Conservation (phyloP, 1,284 basidiomycete genomes). For the Ganoderma multipileum region DNA sequence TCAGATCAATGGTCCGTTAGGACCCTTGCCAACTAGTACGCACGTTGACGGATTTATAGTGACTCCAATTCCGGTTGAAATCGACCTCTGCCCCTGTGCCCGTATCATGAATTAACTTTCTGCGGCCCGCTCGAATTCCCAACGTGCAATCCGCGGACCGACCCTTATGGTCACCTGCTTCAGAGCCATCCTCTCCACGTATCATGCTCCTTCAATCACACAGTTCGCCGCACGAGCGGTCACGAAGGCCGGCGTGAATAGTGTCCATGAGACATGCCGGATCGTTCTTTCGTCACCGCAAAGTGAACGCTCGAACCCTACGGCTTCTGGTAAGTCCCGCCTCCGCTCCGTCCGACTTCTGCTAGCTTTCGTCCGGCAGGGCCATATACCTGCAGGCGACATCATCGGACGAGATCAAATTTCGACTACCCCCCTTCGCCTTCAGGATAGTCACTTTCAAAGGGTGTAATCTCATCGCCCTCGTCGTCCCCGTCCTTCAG, state of each 20-base stretch:
- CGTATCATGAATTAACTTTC: too few species aligned
- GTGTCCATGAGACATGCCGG: background rate
- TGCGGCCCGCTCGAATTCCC: too few species aligned
- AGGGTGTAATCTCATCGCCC: background rate
- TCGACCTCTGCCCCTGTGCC: too few species aligned
- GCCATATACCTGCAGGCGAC: background rate
- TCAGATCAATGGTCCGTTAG: too few species aligned
- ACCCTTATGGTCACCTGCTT: background rate
- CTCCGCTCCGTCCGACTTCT: too few species aligned
- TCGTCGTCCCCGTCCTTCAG: background rate
- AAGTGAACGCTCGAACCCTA: background rate
- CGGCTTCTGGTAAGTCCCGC: background rate
- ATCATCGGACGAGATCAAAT: background rate
- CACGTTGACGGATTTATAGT: too few species aligned
- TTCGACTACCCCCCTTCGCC: background rate
- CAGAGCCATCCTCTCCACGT: background rate
- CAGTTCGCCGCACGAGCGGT: background rate
- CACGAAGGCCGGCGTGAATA: background rate
- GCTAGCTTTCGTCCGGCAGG: too few species aligned
- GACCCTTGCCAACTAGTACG: too few species aligned
- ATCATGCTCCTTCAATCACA: background rate
- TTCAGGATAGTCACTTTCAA: background rate
- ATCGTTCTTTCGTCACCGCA: background rate
- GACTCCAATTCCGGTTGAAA: too few species aligned
- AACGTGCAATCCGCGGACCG: background rate